A percentile compares a stretch with the other conserved stretches of the same genome.
Evolutionary conservation across 805 yeast species (phyloP).

Genomic region (Saccharomycopsis amapae): DNA sequence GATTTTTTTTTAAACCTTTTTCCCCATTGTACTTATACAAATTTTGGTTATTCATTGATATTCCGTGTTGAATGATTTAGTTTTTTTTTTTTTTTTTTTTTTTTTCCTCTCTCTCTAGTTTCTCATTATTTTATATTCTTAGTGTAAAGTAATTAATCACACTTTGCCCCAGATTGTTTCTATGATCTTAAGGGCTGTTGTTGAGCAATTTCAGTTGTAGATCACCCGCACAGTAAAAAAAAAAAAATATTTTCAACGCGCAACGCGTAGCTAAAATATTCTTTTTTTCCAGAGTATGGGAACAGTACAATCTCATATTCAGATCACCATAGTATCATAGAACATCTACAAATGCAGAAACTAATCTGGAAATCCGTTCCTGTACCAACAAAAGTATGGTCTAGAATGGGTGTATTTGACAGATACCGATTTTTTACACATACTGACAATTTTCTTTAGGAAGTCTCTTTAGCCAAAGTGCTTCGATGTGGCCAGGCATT

Average conservation of each 20-base stretch:
- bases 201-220: too few relatives aligned
- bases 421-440: background rate
- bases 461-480: conserved; percentile 56
- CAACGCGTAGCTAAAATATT: too few relatives aligned
- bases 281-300: too few relatives aligned
- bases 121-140: background rate
- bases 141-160: too few relatives aligned
- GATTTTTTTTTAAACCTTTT: background rate
- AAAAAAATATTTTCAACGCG: too few relatives aligned
- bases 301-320: too few relatives aligned
- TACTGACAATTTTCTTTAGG: conserved; percentile 27
- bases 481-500: conserved; percentile 84
- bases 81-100: background rate
- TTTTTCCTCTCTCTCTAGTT: background rate
- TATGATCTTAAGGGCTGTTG: too few relatives aligned
- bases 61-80: background rate
- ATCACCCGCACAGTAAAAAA: background rate
- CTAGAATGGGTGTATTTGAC: too few relatives aligned
- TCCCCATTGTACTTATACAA: background rate
- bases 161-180: too few relatives aligned
- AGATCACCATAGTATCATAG: too few relatives aligned
- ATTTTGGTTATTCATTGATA: background rate
- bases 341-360: background rate
- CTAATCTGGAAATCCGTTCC: conserved; percentile 19
- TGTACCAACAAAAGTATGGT: conserved; percentile 14